Evolutionary conservation across 2,329 filamentous ascomycete genomes (phyloP).

Genomic region (Epicoccum nigrum): DNA sequence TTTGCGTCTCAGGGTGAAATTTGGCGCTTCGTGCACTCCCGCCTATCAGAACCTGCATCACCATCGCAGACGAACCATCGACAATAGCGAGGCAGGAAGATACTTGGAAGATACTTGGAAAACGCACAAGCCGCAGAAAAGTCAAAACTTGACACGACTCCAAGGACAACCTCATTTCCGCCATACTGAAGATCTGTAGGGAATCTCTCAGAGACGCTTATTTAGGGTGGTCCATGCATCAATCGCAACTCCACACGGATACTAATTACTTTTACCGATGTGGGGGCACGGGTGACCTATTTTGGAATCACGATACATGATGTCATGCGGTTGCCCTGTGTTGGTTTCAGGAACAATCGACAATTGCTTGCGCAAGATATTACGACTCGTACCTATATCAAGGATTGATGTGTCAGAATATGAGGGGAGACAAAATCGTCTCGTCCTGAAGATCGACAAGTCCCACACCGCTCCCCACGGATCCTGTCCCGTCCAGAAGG

Average conservation of each 20-base stretch:
- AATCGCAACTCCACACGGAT: slow-evolving; percentile 29
- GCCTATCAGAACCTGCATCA: too few species aligned
- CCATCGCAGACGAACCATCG: too few species aligned
- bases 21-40: too few species aligned
- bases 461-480: slow-evolving; percentile 21
- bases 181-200: not conserved
- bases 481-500: not conserved
- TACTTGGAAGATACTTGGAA: too few species aligned
- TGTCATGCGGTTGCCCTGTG: slow-evolving; percentile 23
- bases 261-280: slow-evolving; percentile 18
- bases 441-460: slow-evolving; percentile 4
- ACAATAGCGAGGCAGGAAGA: too few species aligned
- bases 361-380: not conserved
- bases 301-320: slow-evolving; percentile 30
- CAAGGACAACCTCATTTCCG: slow-evolving; percentile 1
- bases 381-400: not conserved
- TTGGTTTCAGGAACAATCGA: slow-evolving; percentile 2
- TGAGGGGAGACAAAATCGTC: not conserved
- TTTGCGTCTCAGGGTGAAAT: too few species aligned
- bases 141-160: not conserved
- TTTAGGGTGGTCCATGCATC: slow-evolving; percentile 17
- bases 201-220: not conserved
- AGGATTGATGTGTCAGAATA: too few species aligned
- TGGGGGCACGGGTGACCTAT: slow-evolving; percentile 12
- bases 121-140: too few species aligned